These are phyloP conservation scores for Venturia oleaginea DNA, from an alignment of 2,329 filamentous ascomycete genomes.

Conservation along the genomic window DNA sequence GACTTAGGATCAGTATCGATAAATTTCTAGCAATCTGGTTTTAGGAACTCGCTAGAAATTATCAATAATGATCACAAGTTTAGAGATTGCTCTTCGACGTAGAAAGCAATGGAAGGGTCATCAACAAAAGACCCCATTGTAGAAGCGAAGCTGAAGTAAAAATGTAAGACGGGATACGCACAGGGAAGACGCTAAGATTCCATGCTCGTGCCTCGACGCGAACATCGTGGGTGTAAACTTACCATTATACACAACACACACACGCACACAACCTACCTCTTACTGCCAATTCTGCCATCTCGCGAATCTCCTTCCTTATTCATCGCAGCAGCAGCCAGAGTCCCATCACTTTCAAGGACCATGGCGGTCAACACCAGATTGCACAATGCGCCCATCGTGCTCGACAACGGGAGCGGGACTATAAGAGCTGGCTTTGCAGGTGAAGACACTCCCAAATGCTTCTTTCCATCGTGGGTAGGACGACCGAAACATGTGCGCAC, in stretches of 20 bases:
- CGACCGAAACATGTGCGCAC: constrained; percentile 92
- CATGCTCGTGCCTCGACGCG: background rate
- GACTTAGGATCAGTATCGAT: too few species aligned
- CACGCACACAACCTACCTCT: too few species aligned
- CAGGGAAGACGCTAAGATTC: background rate
- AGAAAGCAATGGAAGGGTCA: too few species aligned
- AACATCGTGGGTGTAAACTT: background rate
- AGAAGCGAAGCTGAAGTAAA: too few species aligned
- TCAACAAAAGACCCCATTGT: too few species aligned
- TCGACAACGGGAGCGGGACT: constrained; percentile 97
- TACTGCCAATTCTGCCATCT: too few species aligned
- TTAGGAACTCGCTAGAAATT: too few species aligned
- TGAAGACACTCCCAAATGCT: constrained; percentile 91
- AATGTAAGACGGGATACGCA: background rate
- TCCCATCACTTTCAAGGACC: background rate
- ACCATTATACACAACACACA: background rate
- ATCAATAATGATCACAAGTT: too few species aligned
- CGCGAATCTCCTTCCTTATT: background rate
- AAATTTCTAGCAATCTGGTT: too few species aligned
- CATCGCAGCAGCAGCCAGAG: background rate
- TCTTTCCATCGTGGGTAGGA: constrained; percentile 94
- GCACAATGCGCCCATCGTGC: constrained; percentile 96
- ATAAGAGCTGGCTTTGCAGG: constrained; percentile 96
- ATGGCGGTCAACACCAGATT: constrained; percentile 46
- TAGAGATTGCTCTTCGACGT: too few species aligned